Conservation (phyloP, 2,329 filamentous ascomycete species). For the Triangularia setosa region DNA sequence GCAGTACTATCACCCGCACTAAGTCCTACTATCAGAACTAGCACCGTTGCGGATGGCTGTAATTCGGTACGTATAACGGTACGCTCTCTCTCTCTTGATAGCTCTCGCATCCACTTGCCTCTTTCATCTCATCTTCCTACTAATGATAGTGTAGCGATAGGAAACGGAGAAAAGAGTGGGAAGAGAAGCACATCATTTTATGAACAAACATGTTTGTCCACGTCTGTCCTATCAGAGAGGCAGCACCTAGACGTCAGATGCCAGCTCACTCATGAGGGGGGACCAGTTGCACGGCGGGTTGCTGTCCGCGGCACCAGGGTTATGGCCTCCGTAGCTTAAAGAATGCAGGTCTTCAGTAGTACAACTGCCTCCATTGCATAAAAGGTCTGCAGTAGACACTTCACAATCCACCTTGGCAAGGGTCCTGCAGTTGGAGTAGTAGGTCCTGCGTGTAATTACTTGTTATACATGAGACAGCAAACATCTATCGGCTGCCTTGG, state of each 20-base stretch:
- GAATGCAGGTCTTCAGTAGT: not conserved
- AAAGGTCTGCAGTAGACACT: not conserved
- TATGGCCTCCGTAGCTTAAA: not conserved
- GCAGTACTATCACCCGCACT: not conserved
- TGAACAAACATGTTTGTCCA: not conserved
- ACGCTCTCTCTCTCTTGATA: not conserved
- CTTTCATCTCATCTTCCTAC: not conserved
- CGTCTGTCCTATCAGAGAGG: not conserved
- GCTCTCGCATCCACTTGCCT: not conserved
- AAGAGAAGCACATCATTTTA: not conserved
- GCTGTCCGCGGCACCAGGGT: not conserved
- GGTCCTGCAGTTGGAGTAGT: slow-evolving; percentile 10
- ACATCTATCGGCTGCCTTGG: slow-evolving; percentile 5
- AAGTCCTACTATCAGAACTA: not conserved
- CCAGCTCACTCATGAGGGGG: not conserved
- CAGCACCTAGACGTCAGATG: not conserved
- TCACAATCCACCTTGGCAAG: slow-evolving; percentile 9
- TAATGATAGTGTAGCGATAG: too few species aligned
- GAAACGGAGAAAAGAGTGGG: not conserved
- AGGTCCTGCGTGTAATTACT: not conserved
- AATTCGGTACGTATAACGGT: not conserved
- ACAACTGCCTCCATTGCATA: not conserved
- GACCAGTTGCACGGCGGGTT: not conserved
- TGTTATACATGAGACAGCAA: not conserved
- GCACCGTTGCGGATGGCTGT: not conserved